These are phyloP conservation scores for Podila horticola DNA, from an alignment of 192 early-diverging fungal species.

Conservation along the genomic window DNA sequence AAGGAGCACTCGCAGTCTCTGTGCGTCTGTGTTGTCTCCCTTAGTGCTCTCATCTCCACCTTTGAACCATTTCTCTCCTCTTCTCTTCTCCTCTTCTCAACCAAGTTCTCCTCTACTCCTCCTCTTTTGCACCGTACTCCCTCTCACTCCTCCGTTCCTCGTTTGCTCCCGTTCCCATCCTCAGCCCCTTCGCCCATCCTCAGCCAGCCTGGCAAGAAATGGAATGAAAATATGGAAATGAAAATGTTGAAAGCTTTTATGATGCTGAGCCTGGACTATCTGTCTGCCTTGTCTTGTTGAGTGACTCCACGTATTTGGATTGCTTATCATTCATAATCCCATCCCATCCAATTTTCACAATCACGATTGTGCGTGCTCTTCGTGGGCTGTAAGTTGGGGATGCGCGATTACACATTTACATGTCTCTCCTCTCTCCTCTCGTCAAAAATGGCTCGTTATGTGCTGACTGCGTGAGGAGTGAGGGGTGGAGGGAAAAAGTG, in stretches of 20 bases:
- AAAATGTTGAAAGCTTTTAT: neutral
- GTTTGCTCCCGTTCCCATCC: neutral
- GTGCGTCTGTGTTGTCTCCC: too few species aligned
- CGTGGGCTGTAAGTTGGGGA: too few species aligned
- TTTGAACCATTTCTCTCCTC: neutral
- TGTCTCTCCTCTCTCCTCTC: too few species aligned
- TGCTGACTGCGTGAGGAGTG: too few species aligned
- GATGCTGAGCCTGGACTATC: neutral
- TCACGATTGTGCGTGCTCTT: too few species aligned
- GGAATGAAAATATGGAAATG: neutral
- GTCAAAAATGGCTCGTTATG: too few species aligned
- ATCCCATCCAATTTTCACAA: too few species aligned
- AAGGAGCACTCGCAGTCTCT: too few species aligned
- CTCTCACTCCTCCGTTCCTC: neutral
- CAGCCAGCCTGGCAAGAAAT: conserved; percentile 3
- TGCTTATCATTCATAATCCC: neutral
- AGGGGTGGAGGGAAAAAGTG: too few species aligned
- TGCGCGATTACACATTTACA: too few species aligned
- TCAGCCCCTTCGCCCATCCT: neutral
- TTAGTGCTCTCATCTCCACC: neutral
- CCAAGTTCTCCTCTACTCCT: neutral
- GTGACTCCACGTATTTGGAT: neutral
- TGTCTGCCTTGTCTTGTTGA: neutral
- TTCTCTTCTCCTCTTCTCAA: neutral
- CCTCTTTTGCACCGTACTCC: neutral